A percentile compares a stretch with the other conserved stretches of the same genome.
These are phyloP conservation scores for Cryphonectria parasitica DNA, from an alignment of 2,329 filamentous ascomycete genomes.

Conservation along the genomic window DNA sequence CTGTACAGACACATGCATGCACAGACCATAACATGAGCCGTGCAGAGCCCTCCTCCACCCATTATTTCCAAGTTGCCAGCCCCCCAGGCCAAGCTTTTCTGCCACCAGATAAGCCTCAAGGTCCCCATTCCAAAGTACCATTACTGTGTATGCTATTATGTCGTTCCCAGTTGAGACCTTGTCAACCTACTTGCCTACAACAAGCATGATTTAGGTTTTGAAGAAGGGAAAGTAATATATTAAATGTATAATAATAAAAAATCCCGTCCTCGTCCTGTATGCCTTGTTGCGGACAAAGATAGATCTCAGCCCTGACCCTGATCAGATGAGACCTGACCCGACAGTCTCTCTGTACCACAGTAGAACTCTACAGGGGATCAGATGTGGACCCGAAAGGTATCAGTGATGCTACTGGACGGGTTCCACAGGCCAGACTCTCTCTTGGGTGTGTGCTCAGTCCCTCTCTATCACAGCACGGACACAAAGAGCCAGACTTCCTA, in stretches of 20 bases:
- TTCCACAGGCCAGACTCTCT: constrained; percentile 2
- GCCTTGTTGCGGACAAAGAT: background rate
- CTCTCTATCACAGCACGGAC: background rate
- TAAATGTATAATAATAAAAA: background rate
- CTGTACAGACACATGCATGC: background rate
- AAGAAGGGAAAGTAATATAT: background rate
- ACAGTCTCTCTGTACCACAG: background rate
- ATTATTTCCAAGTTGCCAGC: background rate
- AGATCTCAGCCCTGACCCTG: background rate
- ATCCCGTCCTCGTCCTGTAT: background rate
- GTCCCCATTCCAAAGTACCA: background rate
- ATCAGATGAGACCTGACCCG: background rate
- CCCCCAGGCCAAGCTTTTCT: constrained; percentile 10
- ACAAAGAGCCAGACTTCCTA: background rate
- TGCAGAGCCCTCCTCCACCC: background rate
- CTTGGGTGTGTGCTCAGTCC: background rate
- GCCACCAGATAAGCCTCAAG: constrained; percentile 1
- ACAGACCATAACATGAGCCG: background rate
- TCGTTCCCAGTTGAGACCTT: background rate
- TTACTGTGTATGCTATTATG: background rate
- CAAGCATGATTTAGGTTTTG: background rate
- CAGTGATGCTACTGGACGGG: background rate
- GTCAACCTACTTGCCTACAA: background rate
- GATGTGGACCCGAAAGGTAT: background rate
- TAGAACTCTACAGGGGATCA: background rate